These are phyloP conservation scores for Jackrogersella multiformis DNA, from an alignment of 495 filamentous ascomycete species.

Conservation along the genomic window DNA sequence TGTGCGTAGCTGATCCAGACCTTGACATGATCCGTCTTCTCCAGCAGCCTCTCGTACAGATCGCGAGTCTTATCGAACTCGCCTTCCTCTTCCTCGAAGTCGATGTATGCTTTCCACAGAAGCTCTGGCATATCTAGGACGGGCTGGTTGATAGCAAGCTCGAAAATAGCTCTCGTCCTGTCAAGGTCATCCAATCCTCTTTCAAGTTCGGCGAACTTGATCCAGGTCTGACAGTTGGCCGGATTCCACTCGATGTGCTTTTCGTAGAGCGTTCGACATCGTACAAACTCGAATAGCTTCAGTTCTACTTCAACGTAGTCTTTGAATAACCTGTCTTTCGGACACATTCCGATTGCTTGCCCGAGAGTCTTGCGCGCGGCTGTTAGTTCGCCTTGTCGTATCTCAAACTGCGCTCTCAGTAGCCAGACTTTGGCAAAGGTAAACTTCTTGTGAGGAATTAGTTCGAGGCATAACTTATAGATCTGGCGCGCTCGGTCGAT, in stretches of 20 bases:
- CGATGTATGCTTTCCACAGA: conserved; percentile 96
- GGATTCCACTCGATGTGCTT: conserved; percentile 93
- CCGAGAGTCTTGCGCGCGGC: conserved; percentile 88
- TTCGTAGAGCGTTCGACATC: conserved; percentile 90
- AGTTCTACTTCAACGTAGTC: conserved; percentile 92
- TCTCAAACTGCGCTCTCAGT: conserved; percentile 90
- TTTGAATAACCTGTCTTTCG: conserved; percentile 93
- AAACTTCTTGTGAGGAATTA: conserved; percentile 96
- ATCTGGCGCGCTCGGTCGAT: conserved; percentile 84
- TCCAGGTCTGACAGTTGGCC: conserved; percentile 91
- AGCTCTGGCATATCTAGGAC: conserved; percentile 97
- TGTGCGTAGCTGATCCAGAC: conserved; percentile 98
- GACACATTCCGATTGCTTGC: conserved; percentile 89
- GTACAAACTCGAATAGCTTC: conserved; percentile 88
- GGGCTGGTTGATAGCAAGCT: conserved; percentile 84
- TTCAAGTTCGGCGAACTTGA: conserved; percentile 92
- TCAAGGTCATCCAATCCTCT: conserved; percentile 88
- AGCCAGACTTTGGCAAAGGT: conserved; percentile 98
- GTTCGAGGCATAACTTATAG: conserved; percentile 84
- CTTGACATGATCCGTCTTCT: conserved; percentile 97
- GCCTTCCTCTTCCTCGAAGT: conserved; percentile 94
- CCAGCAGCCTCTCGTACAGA: conserved; percentile 90
- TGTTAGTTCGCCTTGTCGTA: conserved; percentile 83
- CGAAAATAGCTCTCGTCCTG: conserved; percentile 88
- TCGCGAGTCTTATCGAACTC: conserved; percentile 82